phyloP scores from a whole-genome alignment of 176 grass and related monocot species.

The Hyparrhenia diplandra region DNA sequence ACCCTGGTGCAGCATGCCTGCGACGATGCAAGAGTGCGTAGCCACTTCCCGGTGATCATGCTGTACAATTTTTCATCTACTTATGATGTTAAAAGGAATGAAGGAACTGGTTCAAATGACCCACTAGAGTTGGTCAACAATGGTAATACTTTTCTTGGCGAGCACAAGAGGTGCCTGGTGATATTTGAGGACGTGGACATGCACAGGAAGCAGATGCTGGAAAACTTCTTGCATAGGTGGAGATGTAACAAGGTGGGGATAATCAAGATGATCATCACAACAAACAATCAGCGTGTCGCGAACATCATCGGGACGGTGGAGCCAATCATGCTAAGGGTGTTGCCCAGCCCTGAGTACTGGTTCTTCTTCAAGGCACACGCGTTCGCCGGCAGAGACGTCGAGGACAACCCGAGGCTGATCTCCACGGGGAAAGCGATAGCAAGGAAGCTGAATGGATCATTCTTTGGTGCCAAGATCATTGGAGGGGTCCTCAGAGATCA shows the following conservation, averaged over 20 bases:
- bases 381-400: neutral
- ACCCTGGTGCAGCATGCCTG: neutral
- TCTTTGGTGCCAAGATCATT: neutral
- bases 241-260: neutral
- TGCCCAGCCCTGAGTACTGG: neutral
- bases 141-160: neutral
- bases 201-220: neutral
- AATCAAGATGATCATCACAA: neutral
- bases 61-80: neutral
- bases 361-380: neutral
- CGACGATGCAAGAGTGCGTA: neutral
- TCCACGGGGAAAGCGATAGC: neutral
- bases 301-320: neutral
- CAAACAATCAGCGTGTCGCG: neutral
- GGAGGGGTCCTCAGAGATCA: neutral
- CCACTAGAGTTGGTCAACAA: neutral
- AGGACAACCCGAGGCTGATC: neutral
- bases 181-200: neutral
- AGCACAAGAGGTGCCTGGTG: neutral
- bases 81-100: neutral
- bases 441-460: neutral
- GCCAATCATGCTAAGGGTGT: neutral
- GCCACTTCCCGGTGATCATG: neutral
- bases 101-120: neutral
- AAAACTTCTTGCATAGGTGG: neutral